Base-by-base conservation (phyloP, 192 early-diverging fungal genomes). In the Allomyces arbusculus region DNA sequence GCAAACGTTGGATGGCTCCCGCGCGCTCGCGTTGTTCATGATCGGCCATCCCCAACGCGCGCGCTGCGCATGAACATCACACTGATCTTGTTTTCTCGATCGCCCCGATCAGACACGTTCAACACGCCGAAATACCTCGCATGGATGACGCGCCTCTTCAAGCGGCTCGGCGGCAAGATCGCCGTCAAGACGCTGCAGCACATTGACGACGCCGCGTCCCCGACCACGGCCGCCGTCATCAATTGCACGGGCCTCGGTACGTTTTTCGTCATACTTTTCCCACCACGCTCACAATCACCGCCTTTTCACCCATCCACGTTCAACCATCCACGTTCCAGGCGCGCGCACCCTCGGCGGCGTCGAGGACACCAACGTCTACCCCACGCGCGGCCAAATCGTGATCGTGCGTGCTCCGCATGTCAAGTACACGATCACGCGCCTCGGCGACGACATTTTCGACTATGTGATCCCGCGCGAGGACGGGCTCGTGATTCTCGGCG, bases 381-480 rank as follows among this genome's bases (percentile, higher is more conserved):
- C 92, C 3, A 84, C 83, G 14, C 80, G 91, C 9, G 92, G 92
- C 4, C 91, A 94, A 71, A 87, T 81, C 23, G 77, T 92, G 5
- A 69, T 90, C n/a, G 82, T 89, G 20, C 65, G 77, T 10, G 89
- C 89, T 3, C 86, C 86, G 14, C 76, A 85, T 50, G 81, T 85
- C 16, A 79, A 85, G 50, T 72, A 76, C 63, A 89, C 87, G 10
- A 76, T 87, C 63, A 62, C 76, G 76, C 68, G 66, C 64, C 64
- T 66, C 78, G 58, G 72, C 71, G 63, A 24, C 11, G 14, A n/a
- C 69, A 71, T 64, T 28, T 72, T 82, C 58, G 80, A 84, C 50
- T 94, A 94, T 73, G 80, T 92, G n/a, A 94, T 94, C 65, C 91
- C 90, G 4, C 78, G 90, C 16, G 78, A 79, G 16, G 80, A 88